phyloP scores from a whole-genome alignment of 2,329 filamentous ascomycete species.

The Microcyclosporella mali region DNA sequence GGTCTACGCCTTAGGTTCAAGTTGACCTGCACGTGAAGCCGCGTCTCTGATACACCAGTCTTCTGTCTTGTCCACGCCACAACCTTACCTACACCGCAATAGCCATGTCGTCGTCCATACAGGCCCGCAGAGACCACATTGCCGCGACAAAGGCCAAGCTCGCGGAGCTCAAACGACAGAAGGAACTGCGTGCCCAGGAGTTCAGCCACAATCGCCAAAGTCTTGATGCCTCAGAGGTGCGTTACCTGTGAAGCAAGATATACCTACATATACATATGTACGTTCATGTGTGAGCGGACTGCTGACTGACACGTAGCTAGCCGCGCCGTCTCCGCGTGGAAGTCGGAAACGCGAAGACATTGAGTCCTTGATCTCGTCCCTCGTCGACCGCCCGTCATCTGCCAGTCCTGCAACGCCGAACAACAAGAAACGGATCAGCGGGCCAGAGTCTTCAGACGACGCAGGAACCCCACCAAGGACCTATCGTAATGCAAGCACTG shows the following conservation, averaged over 20 bases:
- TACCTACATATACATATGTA: background rate
- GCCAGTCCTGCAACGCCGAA: slow-evolving; percentile 23
- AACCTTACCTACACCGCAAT: background rate
- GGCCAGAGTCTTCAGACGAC: slow-evolving; percentile 18
- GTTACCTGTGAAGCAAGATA: slow-evolving; percentile 2
- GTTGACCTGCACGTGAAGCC: too few species aligned
- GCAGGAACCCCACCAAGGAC: slow-evolving; percentile 25
- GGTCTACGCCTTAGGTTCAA: too few species aligned
- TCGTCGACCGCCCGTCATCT: slow-evolving; percentile 60
- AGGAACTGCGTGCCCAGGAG: slow-evolving; percentile 75
- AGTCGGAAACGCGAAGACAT: slow-evolving; percentile 67
- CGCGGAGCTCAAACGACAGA: slow-evolving; percentile 87
- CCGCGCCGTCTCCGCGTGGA: slow-evolving; percentile 64
- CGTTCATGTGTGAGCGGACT: background rate
- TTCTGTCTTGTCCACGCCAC: too few species aligned
- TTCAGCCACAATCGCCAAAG: slow-evolving; percentile 63
- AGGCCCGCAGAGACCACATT: slow-evolving; percentile 88
- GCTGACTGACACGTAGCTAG: slow-evolving; percentile 47
- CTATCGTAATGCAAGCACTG: slow-evolving; percentile 36
- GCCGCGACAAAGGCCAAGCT: slow-evolving; percentile 95
- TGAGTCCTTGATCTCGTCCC: slow-evolving; percentile 75
- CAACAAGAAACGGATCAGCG: slow-evolving; percentile 24
- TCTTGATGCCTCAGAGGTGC: slow-evolving; percentile 65
- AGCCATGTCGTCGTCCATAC: slow-evolving; percentile 33
- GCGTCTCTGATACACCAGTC: too few species aligned